Evolutionary conservation across 768 basidiomycete species (phyloP), one percentile per base, ranked within the genome.

Genomic region (Suillus americanus): DNA sequence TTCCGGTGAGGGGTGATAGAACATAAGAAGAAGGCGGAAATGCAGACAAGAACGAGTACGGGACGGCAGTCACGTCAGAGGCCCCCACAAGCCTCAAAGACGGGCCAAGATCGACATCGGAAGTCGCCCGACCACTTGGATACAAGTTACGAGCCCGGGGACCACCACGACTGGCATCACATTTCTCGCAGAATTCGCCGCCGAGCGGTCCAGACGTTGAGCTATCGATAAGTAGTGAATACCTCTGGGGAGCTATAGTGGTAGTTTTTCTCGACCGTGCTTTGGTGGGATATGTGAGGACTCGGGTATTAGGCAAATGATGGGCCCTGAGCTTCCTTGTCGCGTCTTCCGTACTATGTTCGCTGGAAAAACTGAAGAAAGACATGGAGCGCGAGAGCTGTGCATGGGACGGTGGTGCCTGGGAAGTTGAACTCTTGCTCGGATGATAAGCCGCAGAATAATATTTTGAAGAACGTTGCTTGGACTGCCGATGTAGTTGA

Each of bases 11-110:
- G 30, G 74, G 74, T 13, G 75, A 74, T 0, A n/a, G 23, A 14
- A 50, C 12, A 61, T 57, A 3, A 20, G 64, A 61, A n/a, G 62
- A 23, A 37, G 71, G 74, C 0, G 74, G 74, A 30, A 61, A 46
- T 9, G 67, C 69, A 5, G 72, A 69, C 10, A 75, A 68, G 45
- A 75, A 77, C 56, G 67, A 40, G 13, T 63, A 76, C 6, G 66
- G 64, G 9, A 70, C 68, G 33, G 64, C 57, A 28, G 63, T 48
- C 63, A 66, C 64, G 20, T 62, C 54, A 3, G 65, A 62, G 10
- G 65, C 61, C 23, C 67, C 60, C 51, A 77, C 69, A 13, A 77
- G 33, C 56, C 76, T 60, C 56, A 77, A 65, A 33, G 75, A 77
- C 13, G 60, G 60, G n/a, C 37, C 59, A 45, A 35, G 20, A 20